Conservation (phyloP, 225 moss, liverwort and hornwort species). For the Marchantia paleacea region DNA sequence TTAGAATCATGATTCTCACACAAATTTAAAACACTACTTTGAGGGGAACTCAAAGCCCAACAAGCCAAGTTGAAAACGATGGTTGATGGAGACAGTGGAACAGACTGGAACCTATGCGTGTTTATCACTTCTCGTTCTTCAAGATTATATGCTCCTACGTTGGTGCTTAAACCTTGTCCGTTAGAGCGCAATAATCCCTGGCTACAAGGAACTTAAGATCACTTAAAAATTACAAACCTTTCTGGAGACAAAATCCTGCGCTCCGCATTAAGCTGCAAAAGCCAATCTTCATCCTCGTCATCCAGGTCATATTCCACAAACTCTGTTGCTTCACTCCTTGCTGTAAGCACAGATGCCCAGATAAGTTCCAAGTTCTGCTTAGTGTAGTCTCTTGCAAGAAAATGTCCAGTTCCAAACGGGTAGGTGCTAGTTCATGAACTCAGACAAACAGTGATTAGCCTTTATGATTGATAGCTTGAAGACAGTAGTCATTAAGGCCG, state of each 20-base stretch:
- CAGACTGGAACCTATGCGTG: too few species aligned
- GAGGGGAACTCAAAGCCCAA: too few species aligned
- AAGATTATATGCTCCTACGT: too few species aligned
- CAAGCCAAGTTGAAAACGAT: too few species aligned
- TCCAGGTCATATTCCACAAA: slow-evolving; percentile 97
- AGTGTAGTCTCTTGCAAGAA: background rate
- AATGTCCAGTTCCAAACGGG: background rate
- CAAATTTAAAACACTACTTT: too few species aligned
- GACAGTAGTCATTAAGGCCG: background rate
- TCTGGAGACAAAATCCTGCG: slow-evolving; percentile 80
- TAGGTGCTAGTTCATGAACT: background rate
- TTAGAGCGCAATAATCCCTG: too few species aligned
- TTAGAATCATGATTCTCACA: too few species aligned
- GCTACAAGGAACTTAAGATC: too few species aligned
- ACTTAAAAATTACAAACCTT: slow-evolving; percentile 41
- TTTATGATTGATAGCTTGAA: background rate
- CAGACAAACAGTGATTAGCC: background rate
- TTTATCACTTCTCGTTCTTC: too few species aligned
- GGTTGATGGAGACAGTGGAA: too few species aligned
- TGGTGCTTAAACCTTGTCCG: too few species aligned
- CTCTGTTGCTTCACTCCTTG: slow-evolving; percentile 83
- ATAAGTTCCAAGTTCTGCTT: background rate
- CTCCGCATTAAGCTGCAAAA: slow-evolving; percentile 80
- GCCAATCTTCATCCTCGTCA: slow-evolving; percentile 92
- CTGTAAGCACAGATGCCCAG: slow-evolving; percentile 49